These are phyloP conservation scores for Lasiosphaeriaceae sp. DNA, from an alignment of 495 filamentous ascomycete genomes.

Conservation along the genomic window DNA sequence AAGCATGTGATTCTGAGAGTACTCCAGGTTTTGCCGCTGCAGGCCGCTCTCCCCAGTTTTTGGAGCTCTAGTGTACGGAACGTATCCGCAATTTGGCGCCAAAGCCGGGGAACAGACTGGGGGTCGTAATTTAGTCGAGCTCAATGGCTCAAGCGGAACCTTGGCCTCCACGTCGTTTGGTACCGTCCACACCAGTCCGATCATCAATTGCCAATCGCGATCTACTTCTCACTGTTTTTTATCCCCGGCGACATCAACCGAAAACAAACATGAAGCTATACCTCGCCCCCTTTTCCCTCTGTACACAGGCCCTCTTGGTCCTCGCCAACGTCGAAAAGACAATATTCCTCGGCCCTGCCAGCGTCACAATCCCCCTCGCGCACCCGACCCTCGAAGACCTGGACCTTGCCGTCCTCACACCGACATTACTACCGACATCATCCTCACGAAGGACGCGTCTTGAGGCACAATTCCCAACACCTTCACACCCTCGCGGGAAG, in stretches of 20 bases:
- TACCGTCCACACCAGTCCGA: too few species aligned
- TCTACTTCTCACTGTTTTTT: too few species aligned
- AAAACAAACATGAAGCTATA: background rate
- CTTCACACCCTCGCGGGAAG: conserved; percentile 49
- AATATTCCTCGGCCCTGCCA: conserved; percentile 74
- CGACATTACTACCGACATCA: conserved; percentile 30
- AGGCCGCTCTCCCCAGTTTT: background rate
- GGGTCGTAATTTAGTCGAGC: background rate
- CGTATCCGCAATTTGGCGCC: conserved; percentile 9
- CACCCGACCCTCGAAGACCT: conserved; percentile 61
- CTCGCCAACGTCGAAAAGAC: conserved; percentile 82
- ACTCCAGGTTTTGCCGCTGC: conserved; percentile 4
- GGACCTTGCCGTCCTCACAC: conserved; percentile 60
- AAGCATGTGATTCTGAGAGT: conserved; percentile 34
- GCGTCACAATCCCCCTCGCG: conserved; percentile 47
- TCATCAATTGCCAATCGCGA: too few species aligned
- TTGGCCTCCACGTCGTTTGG: background rate
- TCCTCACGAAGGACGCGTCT: conserved; percentile 57
- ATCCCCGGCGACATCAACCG: too few species aligned
- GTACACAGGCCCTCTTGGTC: background rate
- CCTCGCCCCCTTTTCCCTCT: conserved; percentile 6
- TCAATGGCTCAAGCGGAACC: background rate
- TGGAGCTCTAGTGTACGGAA: too few species aligned
- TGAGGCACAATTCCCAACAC: conserved; percentile 61
- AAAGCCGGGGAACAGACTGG: conserved; percentile 16